A percentile compares a stretch with the other conserved stretches of the same genome.
These are phyloP conservation scores for Gonium pectorale DNA, from an alignment of 139 green algal species.

Conservation along the genomic window DNA sequence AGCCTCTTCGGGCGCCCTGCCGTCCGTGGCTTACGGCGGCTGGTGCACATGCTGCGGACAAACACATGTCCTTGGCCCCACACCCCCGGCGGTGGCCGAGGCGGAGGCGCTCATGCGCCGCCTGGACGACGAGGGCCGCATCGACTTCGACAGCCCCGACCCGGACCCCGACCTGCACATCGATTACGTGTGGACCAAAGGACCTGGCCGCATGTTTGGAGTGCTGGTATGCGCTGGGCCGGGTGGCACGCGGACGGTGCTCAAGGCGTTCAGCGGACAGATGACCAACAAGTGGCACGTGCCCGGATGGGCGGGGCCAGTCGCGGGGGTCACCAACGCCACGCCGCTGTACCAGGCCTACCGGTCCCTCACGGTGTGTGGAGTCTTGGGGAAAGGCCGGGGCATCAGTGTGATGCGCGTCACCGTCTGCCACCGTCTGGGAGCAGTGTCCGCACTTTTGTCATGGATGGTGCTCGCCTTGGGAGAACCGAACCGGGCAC, in stretches of 20 bases:
- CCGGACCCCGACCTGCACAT: slow-evolving; percentile 37
- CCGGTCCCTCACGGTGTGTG: background rate
- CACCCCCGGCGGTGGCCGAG: background rate
- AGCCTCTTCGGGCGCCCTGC: no score
- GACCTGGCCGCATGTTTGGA: slow-evolving; percentile 63
- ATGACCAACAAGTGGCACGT: slow-evolving; percentile 57
- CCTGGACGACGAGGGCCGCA: slow-evolving; percentile 3
- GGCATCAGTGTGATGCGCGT: no score
- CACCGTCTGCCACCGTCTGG: no score
- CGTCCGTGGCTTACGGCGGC: slow-evolving; percentile 25
- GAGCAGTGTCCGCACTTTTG: no score
- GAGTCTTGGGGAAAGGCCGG: background rate
- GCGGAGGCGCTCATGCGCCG: background rate
- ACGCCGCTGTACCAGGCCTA: slow-evolving; percentile 32
- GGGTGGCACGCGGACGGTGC: background rate
- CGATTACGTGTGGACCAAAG: slow-evolving; percentile 54
- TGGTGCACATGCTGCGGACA: slow-evolving; percentile 2
- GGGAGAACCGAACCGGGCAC: no score
- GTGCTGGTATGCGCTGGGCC: slow-evolving; percentile 38
- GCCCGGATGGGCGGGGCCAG: slow-evolving; percentile 57
- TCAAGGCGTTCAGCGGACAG: slow-evolving; percentile 58
- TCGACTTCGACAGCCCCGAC: slow-evolving; percentile 43
- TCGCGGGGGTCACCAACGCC: slow-evolving; percentile 43
- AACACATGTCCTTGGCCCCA: background rate
- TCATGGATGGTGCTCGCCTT: no score